Percentiles rank a stretch among this genome's conserved stretches.
Evolutionary conservation across 768 basidiomycete genomes (phyloP).

Genomic region (Russula brevipes): DNA sequence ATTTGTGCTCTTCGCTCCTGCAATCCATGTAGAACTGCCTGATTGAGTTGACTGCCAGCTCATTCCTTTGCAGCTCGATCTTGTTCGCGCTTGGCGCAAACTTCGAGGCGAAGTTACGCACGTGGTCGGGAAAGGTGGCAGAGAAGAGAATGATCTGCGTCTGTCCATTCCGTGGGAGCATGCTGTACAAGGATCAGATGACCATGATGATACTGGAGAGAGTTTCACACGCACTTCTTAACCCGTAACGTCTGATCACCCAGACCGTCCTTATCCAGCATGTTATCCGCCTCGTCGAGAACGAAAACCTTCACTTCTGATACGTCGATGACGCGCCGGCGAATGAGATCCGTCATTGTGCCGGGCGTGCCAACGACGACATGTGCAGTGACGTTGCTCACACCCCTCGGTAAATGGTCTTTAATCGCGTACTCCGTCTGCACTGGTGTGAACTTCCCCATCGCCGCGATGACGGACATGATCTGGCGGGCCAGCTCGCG

Average conservation of each 20-base stretch:
- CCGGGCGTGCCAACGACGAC: conserved; percentile 96
- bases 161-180: conserved; percentile 47
- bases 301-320: conserved; percentile 86
- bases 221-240: conserved; percentile 67
- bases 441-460: conserved; percentile 92
- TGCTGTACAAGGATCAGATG: conserved; percentile 35
- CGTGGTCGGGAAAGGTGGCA: conserved; percentile 94
- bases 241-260: conserved; percentile 91
- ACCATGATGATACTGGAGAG: not conserved
- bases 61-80: conserved; percentile 91
- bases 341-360: conserved; percentile 85
- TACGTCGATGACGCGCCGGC: conserved; percentile 71
- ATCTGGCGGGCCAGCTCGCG: conserved; percentile 97
- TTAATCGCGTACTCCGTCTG: conserved; percentile 96
- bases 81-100: conserved; percentile 95
- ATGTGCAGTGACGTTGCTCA: conserved; percentile 72
- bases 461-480: conserved; percentile 87
- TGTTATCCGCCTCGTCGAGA: conserved; percentile 97
- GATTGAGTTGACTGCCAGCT: conserved; percentile 90
- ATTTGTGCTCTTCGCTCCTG: conserved; percentile 85
- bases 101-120: conserved; percentile 84
- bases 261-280: conserved; percentile 91
- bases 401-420: conserved; percentile 66
- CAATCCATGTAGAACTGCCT: conserved; percentile 99
- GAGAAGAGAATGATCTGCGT: conserved; percentile 95